Percentiles rank a stretch among this genome's conserved stretches.
Evolutionary conservation across 2,329 filamentous ascomycete species (phyloP).

Genomic region (Trichoderma asperellum): DNA sequence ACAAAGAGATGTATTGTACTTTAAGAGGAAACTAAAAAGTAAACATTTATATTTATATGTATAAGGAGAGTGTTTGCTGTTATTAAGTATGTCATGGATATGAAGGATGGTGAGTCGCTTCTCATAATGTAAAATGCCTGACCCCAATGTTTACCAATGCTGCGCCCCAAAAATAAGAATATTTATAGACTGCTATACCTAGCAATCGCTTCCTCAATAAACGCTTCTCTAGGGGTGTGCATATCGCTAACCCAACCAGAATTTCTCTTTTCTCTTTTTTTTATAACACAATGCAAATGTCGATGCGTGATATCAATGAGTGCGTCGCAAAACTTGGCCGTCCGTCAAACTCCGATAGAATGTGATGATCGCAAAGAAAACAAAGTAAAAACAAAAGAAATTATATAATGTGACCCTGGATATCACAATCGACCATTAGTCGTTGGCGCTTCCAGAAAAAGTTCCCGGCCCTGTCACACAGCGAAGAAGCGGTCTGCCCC

Average conservation of each 20-base stretch:
- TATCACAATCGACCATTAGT: constrained; percentile 18
- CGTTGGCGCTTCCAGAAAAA: constrained; percentile 22
- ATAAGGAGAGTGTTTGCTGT: background rate
- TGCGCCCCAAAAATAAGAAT: constrained; percentile 16
- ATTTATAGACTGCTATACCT: constrained; percentile 23
- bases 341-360: constrained; percentile 14
- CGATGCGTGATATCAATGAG: constrained; percentile 24
- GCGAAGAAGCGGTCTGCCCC: background rate
- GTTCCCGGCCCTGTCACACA: background rate
- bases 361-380: background rate
- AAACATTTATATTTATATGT: background rate
- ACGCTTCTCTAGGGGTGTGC: constrained; percentile 26
- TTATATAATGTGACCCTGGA: constrained; percentile 13
- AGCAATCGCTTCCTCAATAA: constrained; percentile 28
- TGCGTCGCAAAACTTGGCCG: constrained; percentile 7
- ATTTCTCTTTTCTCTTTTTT: background rate
- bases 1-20: background rate
- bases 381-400: constrained; percentile 1
- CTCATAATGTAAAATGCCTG: constrained; percentile 8
- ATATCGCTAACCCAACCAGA: constrained; percentile 4
- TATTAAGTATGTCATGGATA: constrained; percentile 9
- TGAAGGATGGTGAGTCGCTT: constrained; percentile 18
- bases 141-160: background rate
- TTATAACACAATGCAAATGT: constrained; percentile 21
- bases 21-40: background rate